Evolutionary conservation across 352 stramenopile genomes (phyloP).

Genomic region (Thraustotheca clavata): DNA sequence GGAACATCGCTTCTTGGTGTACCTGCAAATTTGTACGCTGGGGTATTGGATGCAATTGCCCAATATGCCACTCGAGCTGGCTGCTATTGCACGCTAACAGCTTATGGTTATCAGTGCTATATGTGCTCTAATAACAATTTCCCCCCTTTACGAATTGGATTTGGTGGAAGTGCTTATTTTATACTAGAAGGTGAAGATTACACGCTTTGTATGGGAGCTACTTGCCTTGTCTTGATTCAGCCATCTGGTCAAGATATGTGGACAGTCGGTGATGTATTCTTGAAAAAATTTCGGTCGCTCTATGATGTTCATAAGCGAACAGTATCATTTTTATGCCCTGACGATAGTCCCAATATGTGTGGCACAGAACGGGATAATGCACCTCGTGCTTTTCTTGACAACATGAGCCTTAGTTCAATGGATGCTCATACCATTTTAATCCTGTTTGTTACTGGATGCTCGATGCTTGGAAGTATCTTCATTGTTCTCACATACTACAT

Average conservation of each 20-base stretch:
- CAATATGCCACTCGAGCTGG: slow-evolving; percentile 48
- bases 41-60: slow-evolving; percentile 60
- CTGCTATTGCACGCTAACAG: slow-evolving; percentile 69
- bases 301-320: slow-evolving; percentile 86
- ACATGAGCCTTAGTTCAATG: slow-evolving; percentile 67
- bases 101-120: slow-evolving; percentile 80
- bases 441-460: slow-evolving; percentile 62
- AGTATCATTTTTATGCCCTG: slow-evolving; percentile 72
- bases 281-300: slow-evolving; percentile 93
- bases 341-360: slow-evolving; percentile 29
- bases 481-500: slow-evolving; percentile 58
- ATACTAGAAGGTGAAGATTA: slow-evolving; percentile 59
- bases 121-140: slow-evolving; percentile 57
- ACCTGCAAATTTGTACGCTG: slow-evolving; percentile 69
- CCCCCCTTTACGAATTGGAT: slow-evolving; percentile 47
- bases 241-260: slow-evolving; percentile 85
- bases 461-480: slow-evolving; percentile 53
- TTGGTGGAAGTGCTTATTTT: slow-evolving; percentile 58
- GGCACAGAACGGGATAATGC: background rate
- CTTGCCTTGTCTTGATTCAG: slow-evolving; percentile 67
- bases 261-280: slow-evolving; percentile 96
- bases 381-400: slow-evolving; percentile 32
- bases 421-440: slow-evolving; percentile 63
- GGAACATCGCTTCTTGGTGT: slow-evolving; percentile 94
- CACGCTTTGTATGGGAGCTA: slow-evolving; percentile 67